Conservation (phyloP, 2,329 filamentous ascomycete genomes). For the Epichloe hybrida region DNA sequence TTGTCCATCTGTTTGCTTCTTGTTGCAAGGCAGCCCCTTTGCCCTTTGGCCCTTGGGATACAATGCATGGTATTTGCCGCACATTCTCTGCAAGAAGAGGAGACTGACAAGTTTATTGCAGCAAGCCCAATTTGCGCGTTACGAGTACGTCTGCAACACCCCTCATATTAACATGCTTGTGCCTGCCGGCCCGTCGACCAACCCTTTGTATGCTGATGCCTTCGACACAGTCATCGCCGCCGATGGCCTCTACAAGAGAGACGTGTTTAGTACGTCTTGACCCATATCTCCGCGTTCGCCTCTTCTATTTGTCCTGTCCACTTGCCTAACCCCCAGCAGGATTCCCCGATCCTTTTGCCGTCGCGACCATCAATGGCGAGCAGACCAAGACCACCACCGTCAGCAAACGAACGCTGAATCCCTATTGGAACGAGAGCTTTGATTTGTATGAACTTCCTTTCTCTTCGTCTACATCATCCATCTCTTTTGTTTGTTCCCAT, state of each 20-base stretch:
- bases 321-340: slow-evolving; percentile 39
- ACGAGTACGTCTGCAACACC: slow-evolving; percentile 54
- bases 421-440: slow-evolving; percentile 99
- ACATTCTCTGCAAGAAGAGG: background rate
- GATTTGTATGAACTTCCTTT: slow-evolving; percentile 60
- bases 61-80: background rate
- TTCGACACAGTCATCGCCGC: slow-evolving; percentile 74
- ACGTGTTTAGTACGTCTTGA: slow-evolving; percentile 83
- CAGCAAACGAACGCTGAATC: slow-evolving; percentile 93
- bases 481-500: background rate
- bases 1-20: slow-evolving; percentile 2
- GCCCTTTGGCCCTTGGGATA: background rate
- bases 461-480: background rate
- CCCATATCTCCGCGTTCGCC: background rate
- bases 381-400: slow-evolving; percentile 97
- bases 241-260: slow-evolving; percentile 95
- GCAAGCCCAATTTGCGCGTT: slow-evolving; percentile 78
- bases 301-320: background rate
- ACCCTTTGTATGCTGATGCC: slow-evolving; percentile 20
- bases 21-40: background rate
- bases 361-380: slow-evolving; percentile 92
- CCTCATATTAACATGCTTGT: slow-evolving; percentile 7
- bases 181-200: slow-evolving; percentile 1
- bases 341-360: slow-evolving; percentile 94
- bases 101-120: slow-evolving; percentile 25